phyloP scores from a whole-genome alignment of 257 asterid genomes.

The Datura wrightii region DNA sequence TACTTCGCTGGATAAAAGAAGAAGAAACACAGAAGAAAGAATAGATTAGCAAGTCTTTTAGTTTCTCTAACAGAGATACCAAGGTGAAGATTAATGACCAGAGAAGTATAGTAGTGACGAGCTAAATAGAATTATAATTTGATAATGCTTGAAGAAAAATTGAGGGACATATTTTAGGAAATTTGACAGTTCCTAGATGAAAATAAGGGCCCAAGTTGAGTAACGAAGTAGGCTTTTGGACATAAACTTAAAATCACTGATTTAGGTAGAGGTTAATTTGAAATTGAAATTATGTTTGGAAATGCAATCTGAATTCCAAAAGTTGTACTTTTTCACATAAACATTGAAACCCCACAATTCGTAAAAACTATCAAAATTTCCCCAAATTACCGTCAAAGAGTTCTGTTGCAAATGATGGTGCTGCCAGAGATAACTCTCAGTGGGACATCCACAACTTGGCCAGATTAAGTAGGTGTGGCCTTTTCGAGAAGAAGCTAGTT shows the following conservation, averaged over 20 bases:
- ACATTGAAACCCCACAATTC: background rate
- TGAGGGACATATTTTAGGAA: constrained; percentile 2
- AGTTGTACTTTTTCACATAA: background rate
- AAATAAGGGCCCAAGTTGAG: background rate
- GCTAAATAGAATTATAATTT: background rate
- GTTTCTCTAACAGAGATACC: background rate
- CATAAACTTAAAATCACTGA: background rate
- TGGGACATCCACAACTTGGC: background rate
- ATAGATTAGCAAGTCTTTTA: background rate
- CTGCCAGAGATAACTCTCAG: background rate
- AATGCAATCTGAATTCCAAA: background rate
- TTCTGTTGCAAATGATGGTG: background rate
- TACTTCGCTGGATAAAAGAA: constrained; percentile 65
- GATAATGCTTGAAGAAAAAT: background rate
- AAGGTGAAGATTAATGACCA: background rate
- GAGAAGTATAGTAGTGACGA: background rate
- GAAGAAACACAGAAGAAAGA: constrained; percentile 24
- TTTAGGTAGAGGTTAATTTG: background rate
- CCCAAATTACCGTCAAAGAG: background rate
- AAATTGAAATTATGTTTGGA: background rate
- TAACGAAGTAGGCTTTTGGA: background rate
- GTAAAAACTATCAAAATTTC: background rate
- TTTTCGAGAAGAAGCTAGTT: background rate
- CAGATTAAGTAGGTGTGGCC: background rate
- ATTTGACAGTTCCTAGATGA: background rate